A percentile compares a stretch with the other conserved stretches of the same genome.
Evolutionary conservation across 2,329 filamentous ascomycete genomes (phyloP).

Genomic region (Xylaria sp.): DNA sequence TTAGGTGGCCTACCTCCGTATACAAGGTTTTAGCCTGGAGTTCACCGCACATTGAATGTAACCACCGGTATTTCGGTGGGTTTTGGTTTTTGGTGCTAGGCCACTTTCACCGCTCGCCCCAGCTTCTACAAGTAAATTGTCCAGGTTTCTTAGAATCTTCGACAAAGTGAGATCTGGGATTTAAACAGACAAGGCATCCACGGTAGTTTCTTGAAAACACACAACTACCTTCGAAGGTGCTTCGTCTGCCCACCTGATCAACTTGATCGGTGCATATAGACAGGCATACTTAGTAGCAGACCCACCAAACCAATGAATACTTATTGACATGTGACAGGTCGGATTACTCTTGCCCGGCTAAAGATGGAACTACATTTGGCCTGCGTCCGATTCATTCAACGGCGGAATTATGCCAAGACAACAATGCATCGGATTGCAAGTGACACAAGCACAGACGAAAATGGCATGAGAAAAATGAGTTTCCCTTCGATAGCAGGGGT

Average conservation of each 20-base stretch:
- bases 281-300: background rate
- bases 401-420: background rate
- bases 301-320: slow-evolving; percentile 2
- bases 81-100: background rate
- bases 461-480: too few relatives aligned
- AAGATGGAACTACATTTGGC: background rate
- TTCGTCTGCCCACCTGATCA: background rate
- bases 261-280: background rate
- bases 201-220: background rate
- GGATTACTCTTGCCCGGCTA: background rate
- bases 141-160: background rate
- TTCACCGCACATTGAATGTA: slow-evolving; percentile 9
- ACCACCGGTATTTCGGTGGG: background rate
- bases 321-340: slow-evolving; percentile 11
- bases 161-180: background rate
- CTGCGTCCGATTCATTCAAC: background rate
- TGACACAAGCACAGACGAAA: background rate
- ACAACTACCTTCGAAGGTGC: background rate
- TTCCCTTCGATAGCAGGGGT: background rate
- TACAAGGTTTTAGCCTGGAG: slow-evolving; percentile 17
- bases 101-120: slow-evolving; percentile 13
- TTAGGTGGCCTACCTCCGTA: slow-evolving; percentile 2
- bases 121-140: background rate
- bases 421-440: too few relatives aligned
- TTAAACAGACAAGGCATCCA: background rate